Conservation (phyloP, 78 protist species). For the Polysphondylium violaceum region DNA sequence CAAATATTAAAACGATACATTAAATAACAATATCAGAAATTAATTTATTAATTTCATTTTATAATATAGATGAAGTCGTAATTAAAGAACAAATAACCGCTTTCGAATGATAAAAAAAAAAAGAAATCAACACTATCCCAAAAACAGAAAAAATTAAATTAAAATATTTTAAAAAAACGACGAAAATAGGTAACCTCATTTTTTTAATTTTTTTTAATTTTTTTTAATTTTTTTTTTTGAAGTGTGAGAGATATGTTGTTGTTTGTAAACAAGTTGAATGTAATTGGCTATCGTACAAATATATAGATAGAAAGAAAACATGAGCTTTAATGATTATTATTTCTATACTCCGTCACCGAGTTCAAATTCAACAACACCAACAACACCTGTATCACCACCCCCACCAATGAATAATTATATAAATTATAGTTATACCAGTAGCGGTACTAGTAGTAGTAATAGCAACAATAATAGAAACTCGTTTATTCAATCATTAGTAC, state of each 20-base stretch:
- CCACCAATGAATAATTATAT: background rate
- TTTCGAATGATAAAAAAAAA: no score
- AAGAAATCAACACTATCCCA: no score
- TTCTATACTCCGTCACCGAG: no score
- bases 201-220: background rate
- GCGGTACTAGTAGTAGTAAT: background rate
- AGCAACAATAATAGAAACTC: conserved; percentile 1
- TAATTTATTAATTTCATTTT: no score
- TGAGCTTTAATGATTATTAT: background rate
- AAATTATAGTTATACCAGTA: no score
- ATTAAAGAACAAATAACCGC: no score
- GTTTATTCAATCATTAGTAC: background rate
- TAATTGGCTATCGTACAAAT: background rate
- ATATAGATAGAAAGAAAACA: background rate
- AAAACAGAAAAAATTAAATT: background rate
- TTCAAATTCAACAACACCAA: no score
- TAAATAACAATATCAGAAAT: no score
- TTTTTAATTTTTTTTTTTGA: background rate
- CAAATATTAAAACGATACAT: no score
- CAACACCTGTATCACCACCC: no score
- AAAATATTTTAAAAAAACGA: background rate
- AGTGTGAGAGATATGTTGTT: background rate
- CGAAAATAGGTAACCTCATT: background rate
- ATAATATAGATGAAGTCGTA: no score
- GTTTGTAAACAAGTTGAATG: background rate